Evolutionary conservation across 176 grass and related monocot genomes (phyloP), one percentile per base, ranked within the genome.

Genomic region (Echinochloa phyllopogon): DNA sequence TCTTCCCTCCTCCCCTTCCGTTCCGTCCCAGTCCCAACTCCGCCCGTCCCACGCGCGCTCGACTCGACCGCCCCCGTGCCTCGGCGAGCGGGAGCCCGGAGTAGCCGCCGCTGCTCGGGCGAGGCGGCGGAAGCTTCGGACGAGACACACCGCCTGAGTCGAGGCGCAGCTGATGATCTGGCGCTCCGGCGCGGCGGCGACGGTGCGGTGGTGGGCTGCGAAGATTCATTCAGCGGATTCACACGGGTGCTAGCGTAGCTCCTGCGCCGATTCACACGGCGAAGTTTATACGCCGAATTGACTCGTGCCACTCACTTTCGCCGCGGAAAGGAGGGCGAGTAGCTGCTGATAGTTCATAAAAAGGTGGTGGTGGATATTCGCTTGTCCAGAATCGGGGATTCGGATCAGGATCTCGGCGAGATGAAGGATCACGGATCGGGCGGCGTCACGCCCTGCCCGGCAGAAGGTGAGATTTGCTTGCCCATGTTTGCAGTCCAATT

Each of bases 391-490:
- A 65, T 17, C 5, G 7, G 78, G 78, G 85, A 84, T 80, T 87
- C 27, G 81, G 85, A 80, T 91, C 89, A 71, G 89, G 85, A 87
- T 84, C 81, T 91, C 69, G 68, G 14, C 43, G 52, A 64, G 61
- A 91, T 91, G 89, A 91, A 91, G 89, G 89, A 91, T 3, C 89
- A 80, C 2, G 90, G 83, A 80, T 69, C 90, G 74, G 64, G 65
- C 67, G 83, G 82, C 78, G 81, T 86, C 36, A 80, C 90, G 51
- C 84, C 90, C 20, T 42, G 75, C 80, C 83, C 69, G 3, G 51
- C 63, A 2, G 90, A 92, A 79, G 87, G 90, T 92, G 83, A 57
- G 59, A 41, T 61, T 27, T 16, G 8, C 60, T 80, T 79, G 16
- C 24, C 6, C 59, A 14, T 76, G 48, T 21, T 21, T 74, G 4